Evolutionary conservation across 2,329 filamentous ascomycete genomes (phyloP).

Genomic region (Clonostachys rosea): DNA sequence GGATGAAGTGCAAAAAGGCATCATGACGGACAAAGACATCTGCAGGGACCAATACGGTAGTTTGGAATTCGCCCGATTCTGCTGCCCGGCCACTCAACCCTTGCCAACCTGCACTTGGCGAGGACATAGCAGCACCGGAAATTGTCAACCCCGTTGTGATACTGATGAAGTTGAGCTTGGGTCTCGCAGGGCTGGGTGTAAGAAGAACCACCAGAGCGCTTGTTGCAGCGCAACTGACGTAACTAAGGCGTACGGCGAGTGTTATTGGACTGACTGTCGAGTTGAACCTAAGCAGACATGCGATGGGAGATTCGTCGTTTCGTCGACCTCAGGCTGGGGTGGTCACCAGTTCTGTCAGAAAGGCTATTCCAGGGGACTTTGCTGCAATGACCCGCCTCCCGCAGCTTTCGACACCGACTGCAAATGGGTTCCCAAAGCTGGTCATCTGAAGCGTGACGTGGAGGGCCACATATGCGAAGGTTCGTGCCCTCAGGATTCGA

Average conservation of each 20-base stretch:
- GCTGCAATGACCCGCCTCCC: too few relatives aligned
- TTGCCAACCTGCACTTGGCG: constrained; percentile 8
- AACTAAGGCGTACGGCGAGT: constrained; percentile 4
- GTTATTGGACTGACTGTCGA: constrained; percentile 4
- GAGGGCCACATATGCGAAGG: too few relatives aligned
- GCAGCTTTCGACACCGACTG: too few relatives aligned
- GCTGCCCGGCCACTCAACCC: constrained; percentile 1
- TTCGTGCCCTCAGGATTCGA: too few relatives aligned
- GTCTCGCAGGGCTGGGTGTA: constrained; percentile 3
- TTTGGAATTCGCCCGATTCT: background rate
- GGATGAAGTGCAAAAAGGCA: constrained; percentile 3
- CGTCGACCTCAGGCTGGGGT: too few relatives aligned
- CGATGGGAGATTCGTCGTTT: too few relatives aligned
- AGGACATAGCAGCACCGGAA: constrained; percentile 8
- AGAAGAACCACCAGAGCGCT: constrained; percentile 5
- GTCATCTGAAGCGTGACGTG: too few relatives aligned
- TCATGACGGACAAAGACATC: constrained; percentile 2
- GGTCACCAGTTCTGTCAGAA: too few relatives aligned
- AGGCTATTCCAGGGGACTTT: too few relatives aligned
- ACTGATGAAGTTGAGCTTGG: constrained; percentile 7
- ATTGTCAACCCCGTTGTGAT: constrained; percentile 7
- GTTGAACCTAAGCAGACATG: too few relatives aligned
- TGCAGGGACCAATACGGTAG: background rate
- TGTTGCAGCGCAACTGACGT: constrained; percentile 5
- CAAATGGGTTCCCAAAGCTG: too few relatives aligned